These are phyloP conservation scores for Teratosphaeria nubilosa DNA, from an alignment of 2,329 filamentous ascomycete genomes.

Conservation along the genomic window DNA sequence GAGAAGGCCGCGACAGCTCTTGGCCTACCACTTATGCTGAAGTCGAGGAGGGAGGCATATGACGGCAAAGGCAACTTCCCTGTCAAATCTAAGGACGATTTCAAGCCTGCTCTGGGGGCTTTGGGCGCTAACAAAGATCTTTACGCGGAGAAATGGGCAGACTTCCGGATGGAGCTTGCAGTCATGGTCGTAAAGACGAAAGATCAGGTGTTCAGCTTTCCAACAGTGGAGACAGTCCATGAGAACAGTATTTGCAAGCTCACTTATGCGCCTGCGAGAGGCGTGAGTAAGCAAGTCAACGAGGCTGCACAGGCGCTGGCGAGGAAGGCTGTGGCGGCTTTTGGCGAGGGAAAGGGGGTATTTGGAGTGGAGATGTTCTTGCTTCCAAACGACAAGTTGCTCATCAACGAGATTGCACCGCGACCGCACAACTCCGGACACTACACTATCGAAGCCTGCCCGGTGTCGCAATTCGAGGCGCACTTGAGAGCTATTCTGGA, in stretches of 20 bases:
- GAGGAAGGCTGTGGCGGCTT: conserved; percentile 63
- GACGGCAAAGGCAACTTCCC: conserved; percentile 74
- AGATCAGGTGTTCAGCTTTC: conserved; percentile 64
- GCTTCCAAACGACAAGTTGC: conserved; percentile 56
- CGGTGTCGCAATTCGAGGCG: conserved; percentile 82
- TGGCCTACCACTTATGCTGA: conserved; percentile 85
- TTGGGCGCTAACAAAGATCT: conserved; percentile 58
- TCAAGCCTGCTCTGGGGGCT: conserved; percentile 56
- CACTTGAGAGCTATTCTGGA: conserved; percentile 78
- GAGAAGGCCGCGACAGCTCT: conserved; percentile 52
- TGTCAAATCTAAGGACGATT: conserved; percentile 49
- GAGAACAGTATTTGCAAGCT: conserved; percentile 93
- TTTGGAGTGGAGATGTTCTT: conserved; percentile 98
- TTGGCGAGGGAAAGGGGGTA: conserved; percentile 72
- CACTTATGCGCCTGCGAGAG: conserved; percentile 74
- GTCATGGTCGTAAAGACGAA: conserved; percentile 93
- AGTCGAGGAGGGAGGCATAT: conserved; percentile 81
- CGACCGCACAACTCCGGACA: conserved; percentile 86
- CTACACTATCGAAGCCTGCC: conserved; percentile 86
- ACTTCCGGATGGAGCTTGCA: conserved; percentile 77
- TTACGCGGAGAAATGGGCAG: conserved; percentile 83
- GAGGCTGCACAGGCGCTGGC: conserved; percentile 65
- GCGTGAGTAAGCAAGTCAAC: conserved; percentile 51
- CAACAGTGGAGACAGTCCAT: conserved; percentile 87
- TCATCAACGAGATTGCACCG: conserved; percentile 82